These are phyloP conservation scores for Saccharomyces hybrid DNA, from an alignment of 1,139 yeast genomes.

Conservation along the genomic window DNA sequence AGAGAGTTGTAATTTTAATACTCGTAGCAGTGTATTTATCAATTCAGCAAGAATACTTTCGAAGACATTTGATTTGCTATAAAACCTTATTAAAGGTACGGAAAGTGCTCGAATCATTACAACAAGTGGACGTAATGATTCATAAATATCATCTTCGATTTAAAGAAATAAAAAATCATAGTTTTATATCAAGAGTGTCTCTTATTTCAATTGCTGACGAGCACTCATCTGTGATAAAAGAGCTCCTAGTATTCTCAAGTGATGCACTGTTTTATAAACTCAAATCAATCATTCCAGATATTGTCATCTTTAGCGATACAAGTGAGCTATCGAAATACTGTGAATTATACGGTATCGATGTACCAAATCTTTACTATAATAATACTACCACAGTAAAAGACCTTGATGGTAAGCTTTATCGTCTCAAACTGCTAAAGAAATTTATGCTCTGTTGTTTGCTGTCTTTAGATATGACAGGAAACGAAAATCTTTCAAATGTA, in stretches of 20 bases:
- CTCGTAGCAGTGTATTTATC: constrained; percentile 16
- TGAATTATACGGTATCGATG: constrained; percentile 17
- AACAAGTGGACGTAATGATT: constrained; percentile 13
- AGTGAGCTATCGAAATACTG: constrained; percentile 17
- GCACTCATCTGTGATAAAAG: constrained; percentile 9
- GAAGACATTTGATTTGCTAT: constrained; percentile 16
- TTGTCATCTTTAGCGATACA: constrained; percentile 13
- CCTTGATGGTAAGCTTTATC: constrained; percentile 14
- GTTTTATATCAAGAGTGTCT: constrained; percentile 8
- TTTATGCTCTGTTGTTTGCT: constrained; percentile 19
- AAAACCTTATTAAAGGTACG: constrained; percentile 14
- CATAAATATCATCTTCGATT: constrained; percentile 16
- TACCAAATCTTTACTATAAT: constrained; percentile 15
- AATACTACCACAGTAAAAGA: constrained; percentile 9
- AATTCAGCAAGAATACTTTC: constrained; percentile 20
- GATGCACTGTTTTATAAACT: constrained; percentile 19
- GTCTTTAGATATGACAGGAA: background rate
- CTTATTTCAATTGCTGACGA: constrained; percentile 4
- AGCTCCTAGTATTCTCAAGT: constrained; percentile 15
- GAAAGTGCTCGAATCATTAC: constrained; percentile 12
- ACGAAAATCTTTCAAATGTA: background rate
- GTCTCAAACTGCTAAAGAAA: constrained; percentile 16
- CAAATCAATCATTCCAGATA: constrained; percentile 6
- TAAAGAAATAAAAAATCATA: constrained; percentile 15
- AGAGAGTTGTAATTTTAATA: constrained; percentile 11